Evolutionary conservation across 352 stramenopile genomes (phyloP).

Genomic region (Phytophthora sp.): DNA sequence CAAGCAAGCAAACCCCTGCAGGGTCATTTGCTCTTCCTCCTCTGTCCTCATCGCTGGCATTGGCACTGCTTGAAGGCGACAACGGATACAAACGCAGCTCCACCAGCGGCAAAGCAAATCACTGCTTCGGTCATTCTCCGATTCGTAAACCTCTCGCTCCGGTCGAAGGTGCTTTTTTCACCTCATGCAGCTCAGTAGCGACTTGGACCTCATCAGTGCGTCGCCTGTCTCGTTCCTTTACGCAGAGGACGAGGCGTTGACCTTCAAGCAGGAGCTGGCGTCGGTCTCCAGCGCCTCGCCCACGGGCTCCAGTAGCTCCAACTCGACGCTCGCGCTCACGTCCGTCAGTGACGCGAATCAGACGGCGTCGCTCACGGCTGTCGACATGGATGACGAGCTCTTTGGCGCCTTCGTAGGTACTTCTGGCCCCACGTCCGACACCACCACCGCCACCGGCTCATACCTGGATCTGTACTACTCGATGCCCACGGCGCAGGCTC

Average conservation of each 20-base stretch:
- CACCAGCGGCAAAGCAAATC: slow-evolving; percentile 22
- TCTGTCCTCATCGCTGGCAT: slow-evolving; percentile 2
- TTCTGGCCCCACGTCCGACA: not conserved
- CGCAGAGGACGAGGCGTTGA: slow-evolving; percentile 29
- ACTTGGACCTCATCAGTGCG: slow-evolving; percentile 27
- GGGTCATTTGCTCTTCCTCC: slow-evolving; percentile 12
- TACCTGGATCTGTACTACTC: slow-evolving; percentile 61
- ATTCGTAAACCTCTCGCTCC: slow-evolving; percentile 19
- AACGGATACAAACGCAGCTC: slow-evolving; percentile 1
- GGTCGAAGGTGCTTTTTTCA: not conserved
- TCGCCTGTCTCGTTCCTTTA: slow-evolving; percentile 32
- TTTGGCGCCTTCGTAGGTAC: slow-evolving; percentile 49
- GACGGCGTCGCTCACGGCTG: slow-evolving; percentile 16
- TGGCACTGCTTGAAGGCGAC: slow-evolving; percentile 9
- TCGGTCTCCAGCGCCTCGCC: slow-evolving; percentile 27
- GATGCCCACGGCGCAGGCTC: slow-evolving; percentile 17
- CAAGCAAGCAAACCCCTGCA: slow-evolving; percentile 32
- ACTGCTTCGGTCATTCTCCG: slow-evolving; percentile 11
- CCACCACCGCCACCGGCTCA: slow-evolving; percentile 11
- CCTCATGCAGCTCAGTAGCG: slow-evolving; percentile 26
- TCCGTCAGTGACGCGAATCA: slow-evolving; percentile 11
- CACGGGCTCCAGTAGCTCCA: slow-evolving; percentile 17
- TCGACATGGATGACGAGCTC: slow-evolving; percentile 58
- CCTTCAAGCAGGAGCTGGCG: slow-evolving; percentile 39
- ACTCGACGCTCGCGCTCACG: slow-evolving; percentile 21